phyloP scores from a whole-genome alignment of 2,329 filamentous ascomycete genomes.

The Xylariaceae sp. region DNA sequence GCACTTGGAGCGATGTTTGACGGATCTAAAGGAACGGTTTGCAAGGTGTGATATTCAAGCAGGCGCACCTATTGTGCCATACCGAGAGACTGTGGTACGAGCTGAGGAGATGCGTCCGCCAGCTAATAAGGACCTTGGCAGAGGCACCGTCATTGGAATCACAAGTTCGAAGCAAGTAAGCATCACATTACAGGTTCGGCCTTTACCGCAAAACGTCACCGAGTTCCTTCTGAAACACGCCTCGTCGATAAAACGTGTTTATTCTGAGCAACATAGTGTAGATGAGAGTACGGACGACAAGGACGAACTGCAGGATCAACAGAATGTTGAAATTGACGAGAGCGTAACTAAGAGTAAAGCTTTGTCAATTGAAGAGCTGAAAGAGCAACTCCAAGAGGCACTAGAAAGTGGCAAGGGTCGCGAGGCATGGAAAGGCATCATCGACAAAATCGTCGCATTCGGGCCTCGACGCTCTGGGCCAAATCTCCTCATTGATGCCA shows the following conservation, averaged over 20 bases:
- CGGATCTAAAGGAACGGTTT: slow-evolving; percentile 88
- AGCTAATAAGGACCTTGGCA: slow-evolving; percentile 77
- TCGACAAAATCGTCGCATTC: slow-evolving; percentile 84
- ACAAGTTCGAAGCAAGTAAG: slow-evolving; percentile 85
- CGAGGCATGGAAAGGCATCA: slow-evolving; percentile 71
- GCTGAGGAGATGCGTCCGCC: slow-evolving; percentile 90
- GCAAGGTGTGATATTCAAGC: slow-evolving; percentile 92
- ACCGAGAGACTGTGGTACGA: slow-evolving; percentile 84
- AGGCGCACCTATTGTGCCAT: slow-evolving; percentile 91
- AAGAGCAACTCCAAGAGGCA: slow-evolving; percentile 61
- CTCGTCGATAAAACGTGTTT: slow-evolving; percentile 72
- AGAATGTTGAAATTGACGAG: slow-evolving; percentile 47
- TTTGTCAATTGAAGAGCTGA: slow-evolving; percentile 73
- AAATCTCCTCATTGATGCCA: slow-evolving; percentile 84
- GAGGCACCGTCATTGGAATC: slow-evolving; percentile 70
- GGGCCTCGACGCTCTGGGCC: slow-evolving; percentile 80
- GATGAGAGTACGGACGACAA: slow-evolving; percentile 35
- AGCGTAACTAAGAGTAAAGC: slow-evolving; percentile 56
- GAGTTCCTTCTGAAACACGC: slow-evolving; percentile 81
- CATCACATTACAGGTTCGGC: slow-evolving; percentile 70
- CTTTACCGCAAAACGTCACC: slow-evolving; percentile 72
- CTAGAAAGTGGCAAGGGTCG: slow-evolving; percentile 70
- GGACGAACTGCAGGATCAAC: slow-evolving; percentile 37
- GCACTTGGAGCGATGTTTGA: slow-evolving; percentile 89
- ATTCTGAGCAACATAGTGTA: slow-evolving; percentile 62